Evolutionary conservation across 768 basidiomycete genomes (phyloP), one percentile per base, ranked within the genome.

Genomic region (Chiua virens): DNA sequence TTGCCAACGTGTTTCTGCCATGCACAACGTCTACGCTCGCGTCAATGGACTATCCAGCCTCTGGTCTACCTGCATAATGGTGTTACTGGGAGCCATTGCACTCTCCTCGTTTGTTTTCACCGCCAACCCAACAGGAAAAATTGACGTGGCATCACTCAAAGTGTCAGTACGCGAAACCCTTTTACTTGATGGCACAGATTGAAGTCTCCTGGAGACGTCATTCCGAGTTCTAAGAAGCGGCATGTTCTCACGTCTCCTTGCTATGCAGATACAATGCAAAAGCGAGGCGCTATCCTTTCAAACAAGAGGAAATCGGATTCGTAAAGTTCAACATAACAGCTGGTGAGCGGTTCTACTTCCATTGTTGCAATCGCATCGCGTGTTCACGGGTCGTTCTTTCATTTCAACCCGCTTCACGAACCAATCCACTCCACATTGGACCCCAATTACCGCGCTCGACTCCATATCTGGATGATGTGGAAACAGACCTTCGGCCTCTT

Each of bases 301-400:
- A 75, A 54, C 78, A 85, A 59, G 84, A 89, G 61, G 92, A 95
- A 57, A 77, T 86, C 50, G 86, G 87, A 1, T 87, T 89, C 64
- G 79, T 91, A 34, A 81, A 86, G 63, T 93, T 94, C 73, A 86
- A 92, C 66, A 72, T 91, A 45, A 80, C 79, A 40, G 87, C 90
- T 39, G 92, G 92, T 89, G 60, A 57, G 81, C 62, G 27, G 20
- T 17, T 36, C 53, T 47, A 50, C 64, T 64, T 64, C 62, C 68
- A 70, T 68, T 57, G 52, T 42, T 42, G 39, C 52, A 18, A 51
- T 13, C n/a, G 44, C 45, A 28, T 49, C 55, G 56, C 58, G 46
- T 65, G 65, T 54, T 67, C 39, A 60, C 45, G 48, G 30, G 59
- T 53, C 53, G 56, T 47, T 52, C 52, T 65, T 65, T 64, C 63